These are phyloP conservation scores for Plenodomus biglobosus DNA, from an alignment of 2,329 filamentous ascomycete species.

Conservation along the genomic window DNA sequence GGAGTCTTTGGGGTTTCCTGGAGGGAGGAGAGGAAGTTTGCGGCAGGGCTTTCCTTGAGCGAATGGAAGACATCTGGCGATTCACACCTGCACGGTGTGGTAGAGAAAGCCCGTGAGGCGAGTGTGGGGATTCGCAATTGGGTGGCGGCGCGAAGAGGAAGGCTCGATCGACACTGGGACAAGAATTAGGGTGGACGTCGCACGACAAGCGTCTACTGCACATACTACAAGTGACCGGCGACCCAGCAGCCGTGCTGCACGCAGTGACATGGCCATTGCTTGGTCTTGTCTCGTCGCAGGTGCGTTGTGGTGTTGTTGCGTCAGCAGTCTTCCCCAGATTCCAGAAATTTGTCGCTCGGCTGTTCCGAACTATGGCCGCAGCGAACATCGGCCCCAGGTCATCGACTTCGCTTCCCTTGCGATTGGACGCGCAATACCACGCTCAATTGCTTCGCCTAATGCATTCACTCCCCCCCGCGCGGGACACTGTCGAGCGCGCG, in stretches of 20 bases:
- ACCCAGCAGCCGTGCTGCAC: slow-evolving; percentile 37
- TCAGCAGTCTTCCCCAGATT: slow-evolving; percentile 12
- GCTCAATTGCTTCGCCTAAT: slow-evolving; percentile 28
- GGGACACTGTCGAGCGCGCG: slow-evolving; percentile 5
- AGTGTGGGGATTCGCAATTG: slow-evolving; percentile 25
- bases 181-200: slow-evolving; percentile 14
- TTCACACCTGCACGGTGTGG: slow-evolving; percentile 24
- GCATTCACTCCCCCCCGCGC: slow-evolving; percentile 14
- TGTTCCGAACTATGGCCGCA: slow-evolving; percentile 20
- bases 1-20: slow-evolving; percentile 52
- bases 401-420: slow-evolving; percentile 26
- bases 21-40: slow-evolving; percentile 75
- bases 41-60: slow-evolving; percentile 59
- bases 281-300: slow-evolving; percentile 5
- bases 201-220: not conserved
- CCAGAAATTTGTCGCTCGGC: slow-evolving; percentile 26
- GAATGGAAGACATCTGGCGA: slow-evolving; percentile 58
- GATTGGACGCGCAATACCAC: slow-evolving; percentile 27
- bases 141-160: slow-evolving; percentile 29
- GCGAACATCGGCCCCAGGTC: slow-evolving; percentile 38
- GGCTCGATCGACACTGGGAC: slow-evolving; percentile 28
- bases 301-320: slow-evolving; percentile 23
- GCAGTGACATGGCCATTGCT: slow-evolving; percentile 44
- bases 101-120: slow-evolving; percentile 31
- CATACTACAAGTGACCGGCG: slow-evolving; percentile 36